Evolutionary conservation across 1,139 yeast genomes (phyloP), one percentile per base, ranked within the genome.

Genomic region (Geotrichum fermentans): DNA sequence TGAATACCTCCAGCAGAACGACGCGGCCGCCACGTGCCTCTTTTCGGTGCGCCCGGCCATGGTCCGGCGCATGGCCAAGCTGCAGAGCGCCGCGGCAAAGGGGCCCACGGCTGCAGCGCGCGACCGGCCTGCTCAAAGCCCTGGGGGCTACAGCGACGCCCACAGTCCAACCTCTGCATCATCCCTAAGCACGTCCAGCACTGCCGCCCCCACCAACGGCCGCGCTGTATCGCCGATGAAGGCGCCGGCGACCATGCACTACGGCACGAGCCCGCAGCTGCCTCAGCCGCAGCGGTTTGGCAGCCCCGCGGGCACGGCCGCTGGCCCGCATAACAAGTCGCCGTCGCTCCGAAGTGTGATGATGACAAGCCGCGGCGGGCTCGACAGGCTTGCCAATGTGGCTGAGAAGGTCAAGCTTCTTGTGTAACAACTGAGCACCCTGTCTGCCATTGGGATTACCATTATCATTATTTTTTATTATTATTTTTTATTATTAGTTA

Each of bases 361-460:
- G 43, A 29, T 40, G 43, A 33, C 40, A 1, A 17, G 17, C 17
- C 35, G 30, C 16, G 34, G 45, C 14, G 47, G 47, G 34, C 42
- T 44, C 7, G 47, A 44, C 29, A 26, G 22, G 36, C 32, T 44
- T 20, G 47, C 47, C 13, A 44, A 30, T 13, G 42, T 35, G 22
- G 47, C 47, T 10, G 43, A 44, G 29, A 42, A 42, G 17, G 45
- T 42, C 17, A 42, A 42, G 34, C 32, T 42, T 30, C 26, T 38
- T 21, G 21, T 38, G 14, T 38, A 26, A 38, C 29, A 13, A 13
- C 10, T 36, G 5, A 3, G 13, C 10, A 5, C 7, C 3, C 17
- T 18, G 13, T 16, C 7, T 4, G 6, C 11, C 17, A 4, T 11
- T 16, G 14, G 14, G 14, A 5, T 5, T 16, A 14, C 20, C 10